Evolutionary conservation across 495 filamentous ascomycete species (phyloP).

Genomic region (Penicillium psychrofluorescens): DNA sequence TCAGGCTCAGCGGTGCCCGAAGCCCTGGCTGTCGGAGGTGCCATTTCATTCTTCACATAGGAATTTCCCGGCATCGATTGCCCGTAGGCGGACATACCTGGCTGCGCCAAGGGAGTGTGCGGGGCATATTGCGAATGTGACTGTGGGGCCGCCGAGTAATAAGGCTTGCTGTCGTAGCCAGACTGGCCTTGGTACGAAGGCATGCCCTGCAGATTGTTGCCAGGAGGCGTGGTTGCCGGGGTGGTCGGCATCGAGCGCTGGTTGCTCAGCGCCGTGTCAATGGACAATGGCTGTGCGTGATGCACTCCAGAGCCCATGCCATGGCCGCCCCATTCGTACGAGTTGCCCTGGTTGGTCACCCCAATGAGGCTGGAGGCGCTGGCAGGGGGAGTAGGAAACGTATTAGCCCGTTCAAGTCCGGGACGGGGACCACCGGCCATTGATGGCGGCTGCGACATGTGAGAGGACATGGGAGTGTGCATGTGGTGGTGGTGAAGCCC

Average conservation of each 20-base stretch:
- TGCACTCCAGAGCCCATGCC: slow-evolving; percentile 57
- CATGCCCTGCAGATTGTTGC: slow-evolving; percentile 66
- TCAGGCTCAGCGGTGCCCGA: slow-evolving; percentile 49
- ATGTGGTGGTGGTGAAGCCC: slow-evolving; percentile 79
- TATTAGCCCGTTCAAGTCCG: slow-evolving; percentile 71
- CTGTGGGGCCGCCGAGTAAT: slow-evolving; percentile 70
- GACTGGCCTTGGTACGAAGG: slow-evolving; percentile 66
- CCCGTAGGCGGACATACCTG: slow-evolving; percentile 65
- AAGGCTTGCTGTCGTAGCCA: slow-evolving; percentile 69
- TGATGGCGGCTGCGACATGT: slow-evolving; percentile 63
- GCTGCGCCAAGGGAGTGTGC: slow-evolving; percentile 52
- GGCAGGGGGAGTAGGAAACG: slow-evolving; percentile 90
- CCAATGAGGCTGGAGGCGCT: slow-evolving; percentile 87
- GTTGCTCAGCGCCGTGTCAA: slow-evolving; percentile 76
- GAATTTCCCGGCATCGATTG: slow-evolving; percentile 44
- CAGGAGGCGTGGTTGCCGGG: slow-evolving; percentile 89
- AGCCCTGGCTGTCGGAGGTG: slow-evolving; percentile 64
- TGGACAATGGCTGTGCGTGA: slow-evolving; percentile 66
- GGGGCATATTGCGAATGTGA: slow-evolving; percentile 65
- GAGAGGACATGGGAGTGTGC: slow-evolving; percentile 54
- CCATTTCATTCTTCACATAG: slow-evolving; percentile 93
- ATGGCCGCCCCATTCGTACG: slow-evolving; percentile 67
- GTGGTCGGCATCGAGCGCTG: slow-evolving; percentile 88
- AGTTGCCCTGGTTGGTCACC: slow-evolving; percentile 65
- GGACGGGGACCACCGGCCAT: slow-evolving; percentile 68